Conservation (phyloP, 2,329 filamentous ascomycete species). For the Chrysoporthe deuterocubensis region DNA sequence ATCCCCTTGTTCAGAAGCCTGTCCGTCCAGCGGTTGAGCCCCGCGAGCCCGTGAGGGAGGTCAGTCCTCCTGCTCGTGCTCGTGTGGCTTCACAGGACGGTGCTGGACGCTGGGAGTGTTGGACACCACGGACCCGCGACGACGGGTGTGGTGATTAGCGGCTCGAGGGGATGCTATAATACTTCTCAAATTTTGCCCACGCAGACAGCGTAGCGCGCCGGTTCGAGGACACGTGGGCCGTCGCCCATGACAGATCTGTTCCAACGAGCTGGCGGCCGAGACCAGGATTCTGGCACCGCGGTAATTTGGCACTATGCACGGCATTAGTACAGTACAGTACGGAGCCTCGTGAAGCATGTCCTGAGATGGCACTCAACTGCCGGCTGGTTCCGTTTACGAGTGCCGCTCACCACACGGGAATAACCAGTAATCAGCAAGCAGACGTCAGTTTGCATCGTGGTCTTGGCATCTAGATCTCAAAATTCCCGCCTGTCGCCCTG, state of each 20-base stretch:
- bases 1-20: neutral
- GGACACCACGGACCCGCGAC: neutral
- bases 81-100: neutral
- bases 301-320: neutral
- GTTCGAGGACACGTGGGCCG: neutral
- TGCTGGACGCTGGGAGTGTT: neutral
- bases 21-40: neutral
- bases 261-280: slow-evolving; percentile 19
- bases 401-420: slow-evolving; percentile 2
- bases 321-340: neutral
- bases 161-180: neutral
- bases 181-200: neutral
- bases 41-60: neutral
- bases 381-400: slow-evolving; percentile 7
- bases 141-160: neutral
- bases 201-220: neutral
- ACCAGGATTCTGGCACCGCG: slow-evolving; percentile 3
- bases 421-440: slow-evolving; percentile 4
- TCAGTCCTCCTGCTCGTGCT: neutral
- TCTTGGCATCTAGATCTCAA: slow-evolving; percentile 16
- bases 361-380: slow-evolving; percentile 3
- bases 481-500: neutral
- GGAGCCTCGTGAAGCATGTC: neutral
- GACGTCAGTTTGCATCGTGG: slow-evolving; percentile 14
- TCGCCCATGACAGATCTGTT: neutral